These are phyloP conservation scores for Crucibulum laeve DNA, from an alignment of 768 basidiomycete genomes.

Conservation along the genomic window DNA sequence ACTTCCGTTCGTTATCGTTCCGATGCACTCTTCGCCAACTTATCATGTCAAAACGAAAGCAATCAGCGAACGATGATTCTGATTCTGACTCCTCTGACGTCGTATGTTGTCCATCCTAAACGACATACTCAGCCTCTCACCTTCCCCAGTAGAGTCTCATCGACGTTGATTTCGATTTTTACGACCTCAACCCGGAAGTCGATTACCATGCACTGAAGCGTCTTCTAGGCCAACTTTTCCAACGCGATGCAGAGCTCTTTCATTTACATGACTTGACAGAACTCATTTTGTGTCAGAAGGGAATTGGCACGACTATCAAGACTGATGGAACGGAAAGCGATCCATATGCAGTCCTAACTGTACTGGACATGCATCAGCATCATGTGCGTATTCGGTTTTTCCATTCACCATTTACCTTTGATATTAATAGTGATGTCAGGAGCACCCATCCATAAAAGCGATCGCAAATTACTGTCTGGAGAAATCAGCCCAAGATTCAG, in stretches of 20 bases:
- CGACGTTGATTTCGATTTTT: slow-evolving; percentile 93
- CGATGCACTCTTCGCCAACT: too few species aligned
- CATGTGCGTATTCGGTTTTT: slow-evolving; percentile 37
- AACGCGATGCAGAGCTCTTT: slow-evolving; percentile 68
- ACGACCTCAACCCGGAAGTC: slow-evolving; percentile 73
- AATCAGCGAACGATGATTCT: slow-evolving; percentile 24
- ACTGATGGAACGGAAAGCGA: slow-evolving; percentile 88
- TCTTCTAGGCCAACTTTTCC: slow-evolving; percentile 64
- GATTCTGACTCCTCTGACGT: slow-evolving; percentile 35
- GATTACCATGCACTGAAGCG: slow-evolving; percentile 88
- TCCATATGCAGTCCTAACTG: slow-evolving; percentile 84
- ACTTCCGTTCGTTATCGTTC: too few species aligned
- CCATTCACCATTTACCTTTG: not conserved
- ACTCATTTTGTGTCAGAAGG: slow-evolving; percentile 68
- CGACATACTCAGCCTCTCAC: slow-evolving; percentile 4
- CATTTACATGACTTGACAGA: slow-evolving; percentile 74
- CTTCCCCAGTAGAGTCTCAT: slow-evolving; percentile 53
- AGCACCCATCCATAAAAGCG: slow-evolving; percentile 65
- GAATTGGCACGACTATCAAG: slow-evolving; percentile 87
- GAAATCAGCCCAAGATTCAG: slow-evolving; percentile 34
- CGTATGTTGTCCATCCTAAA: slow-evolving; percentile 11
- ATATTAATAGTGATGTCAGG: slow-evolving; percentile 30
- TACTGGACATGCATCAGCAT: slow-evolving; percentile 72
- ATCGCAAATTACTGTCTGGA: slow-evolving; percentile 67
- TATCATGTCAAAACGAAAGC: slow-evolving; percentile 25